phyloP scores from a whole-genome alignment of 805 yeast species.

The Starmerella asiatica region DNA sequence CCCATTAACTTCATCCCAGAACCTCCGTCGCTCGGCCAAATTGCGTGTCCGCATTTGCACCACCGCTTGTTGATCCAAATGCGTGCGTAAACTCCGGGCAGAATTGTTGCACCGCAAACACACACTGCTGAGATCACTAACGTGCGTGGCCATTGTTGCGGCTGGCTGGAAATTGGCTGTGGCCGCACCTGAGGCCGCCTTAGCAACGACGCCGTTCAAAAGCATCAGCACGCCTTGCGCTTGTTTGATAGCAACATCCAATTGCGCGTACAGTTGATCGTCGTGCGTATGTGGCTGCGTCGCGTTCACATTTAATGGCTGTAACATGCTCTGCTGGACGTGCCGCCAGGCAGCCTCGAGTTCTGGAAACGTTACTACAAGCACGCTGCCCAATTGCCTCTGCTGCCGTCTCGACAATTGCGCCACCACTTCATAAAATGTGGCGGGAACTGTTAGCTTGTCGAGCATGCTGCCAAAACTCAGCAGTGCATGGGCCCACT shows the following conservation, averaged over 20 bases:
- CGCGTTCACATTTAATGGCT: constrained; percentile 1
- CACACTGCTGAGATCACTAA: constrained; percentile 62
- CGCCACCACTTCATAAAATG: constrained; percentile 3
- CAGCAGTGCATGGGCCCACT: neutral
- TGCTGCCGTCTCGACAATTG: constrained; percentile 44
- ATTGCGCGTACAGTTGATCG: constrained; percentile 49
- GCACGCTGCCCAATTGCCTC: constrained; percentile 86
- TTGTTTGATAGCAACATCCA: constrained; percentile 47
- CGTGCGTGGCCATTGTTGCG: constrained; percentile 38
- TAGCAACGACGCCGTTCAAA: constrained; percentile 18
- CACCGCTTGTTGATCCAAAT: constrained; percentile 40
- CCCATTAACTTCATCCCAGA: constrained; percentile 76
- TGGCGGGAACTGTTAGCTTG: constrained; percentile 6
- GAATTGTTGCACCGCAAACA: constrained; percentile 75
- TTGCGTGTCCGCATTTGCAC: constrained; percentile 24
- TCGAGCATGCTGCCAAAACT: constrained; percentile 2
- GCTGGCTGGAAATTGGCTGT: neutral
- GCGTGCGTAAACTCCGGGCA: constrained; percentile 48
- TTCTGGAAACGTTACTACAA: constrained; percentile 25
- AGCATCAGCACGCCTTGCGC: constrained; percentile 18
- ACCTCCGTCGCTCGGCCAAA: constrained; percentile 41
- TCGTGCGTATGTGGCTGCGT: constrained; percentile 28
- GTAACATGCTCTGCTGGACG: constrained; percentile 4
- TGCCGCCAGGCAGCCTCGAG: constrained; percentile 16
- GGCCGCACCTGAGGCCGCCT: constrained; percentile 20